Conservation (phyloP, 31 red algal species). For the Odonthalia washingtoniensis region DNA sequence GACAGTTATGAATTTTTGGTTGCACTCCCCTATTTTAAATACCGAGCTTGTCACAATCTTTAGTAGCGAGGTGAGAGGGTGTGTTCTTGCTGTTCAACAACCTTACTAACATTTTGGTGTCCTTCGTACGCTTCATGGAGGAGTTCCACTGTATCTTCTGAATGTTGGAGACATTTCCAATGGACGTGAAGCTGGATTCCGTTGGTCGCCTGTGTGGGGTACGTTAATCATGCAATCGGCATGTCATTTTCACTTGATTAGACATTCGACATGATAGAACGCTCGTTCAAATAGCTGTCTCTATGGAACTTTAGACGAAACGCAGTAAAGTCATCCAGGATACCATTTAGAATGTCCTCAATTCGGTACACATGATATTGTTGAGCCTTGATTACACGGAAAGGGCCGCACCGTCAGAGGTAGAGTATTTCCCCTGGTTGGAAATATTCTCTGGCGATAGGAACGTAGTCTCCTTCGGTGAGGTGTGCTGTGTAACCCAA, state of each 20-base stretch:
- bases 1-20: no score
- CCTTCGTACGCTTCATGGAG: background rate
- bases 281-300: background rate
- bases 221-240: background rate
- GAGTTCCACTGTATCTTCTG: background rate
- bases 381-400: background rate
- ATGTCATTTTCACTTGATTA: background rate
- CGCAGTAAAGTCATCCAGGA: background rate
- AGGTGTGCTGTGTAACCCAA: background rate
- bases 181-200: background rate
- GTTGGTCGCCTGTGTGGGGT: background rate
- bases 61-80: background rate
- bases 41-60: background rate
- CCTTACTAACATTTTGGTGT: background rate
- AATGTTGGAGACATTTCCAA: background rate
- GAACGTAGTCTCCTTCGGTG: constrained; percentile 35
- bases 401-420: constrained; percentile 14
- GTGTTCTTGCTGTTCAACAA: constrained; percentile 2
- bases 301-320: constrained; percentile 5
- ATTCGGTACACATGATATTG: constrained; percentile 21
- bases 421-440: background rate
- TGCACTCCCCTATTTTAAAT: no score
- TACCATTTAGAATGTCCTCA: constrained; percentile 26
- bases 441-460: background rate
- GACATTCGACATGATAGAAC: background rate